A percentile compares a stretch with the other conserved stretches of the same genome.
phyloP scores from a whole-genome alignment of 1,284 basidiomycete species.

The Clitocybe nebularis region DNA sequence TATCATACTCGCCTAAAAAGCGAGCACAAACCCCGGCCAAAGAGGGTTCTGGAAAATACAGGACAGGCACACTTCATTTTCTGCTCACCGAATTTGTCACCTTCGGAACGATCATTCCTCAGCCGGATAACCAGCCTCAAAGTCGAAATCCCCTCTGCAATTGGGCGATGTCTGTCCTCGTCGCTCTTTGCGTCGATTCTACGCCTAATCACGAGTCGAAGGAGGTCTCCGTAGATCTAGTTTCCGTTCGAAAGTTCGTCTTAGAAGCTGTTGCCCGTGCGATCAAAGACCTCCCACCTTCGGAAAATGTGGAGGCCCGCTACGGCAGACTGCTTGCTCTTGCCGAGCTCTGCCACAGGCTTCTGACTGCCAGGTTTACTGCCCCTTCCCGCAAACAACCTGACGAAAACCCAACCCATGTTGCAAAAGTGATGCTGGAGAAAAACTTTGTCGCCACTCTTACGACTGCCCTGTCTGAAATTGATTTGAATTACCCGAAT shows the following conservation, averaged over 20 bases:
- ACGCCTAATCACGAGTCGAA: slow-evolving; percentile 65
- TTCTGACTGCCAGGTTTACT: slow-evolving; percentile 79
- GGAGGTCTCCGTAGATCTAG: slow-evolving; percentile 74
- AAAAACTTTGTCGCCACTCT: slow-evolving; percentile 93
- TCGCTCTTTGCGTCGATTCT: slow-evolving; percentile 88
- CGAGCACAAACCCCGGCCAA: slow-evolving; percentile 58
- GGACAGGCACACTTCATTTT: slow-evolving; percentile 70
- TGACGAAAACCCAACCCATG: slow-evolving; percentile 84
- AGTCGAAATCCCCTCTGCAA: slow-evolving; percentile 67
- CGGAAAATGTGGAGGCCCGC: slow-evolving; percentile 69
- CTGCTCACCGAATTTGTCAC: slow-evolving; percentile 76
- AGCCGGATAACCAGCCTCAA: slow-evolving; percentile 50
- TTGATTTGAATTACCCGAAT: slow-evolving; percentile 95
- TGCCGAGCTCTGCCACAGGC: slow-evolving; percentile 83
- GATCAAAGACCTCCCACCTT: slow-evolving; percentile 75
- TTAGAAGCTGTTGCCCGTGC: slow-evolving; percentile 86
- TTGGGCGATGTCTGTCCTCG: slow-evolving; percentile 90
- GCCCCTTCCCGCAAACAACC: slow-evolving; percentile 54
- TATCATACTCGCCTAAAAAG: slow-evolving; percentile 76
- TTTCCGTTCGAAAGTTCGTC: slow-evolving; percentile 86
- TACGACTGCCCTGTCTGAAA: slow-evolving; percentile 86
- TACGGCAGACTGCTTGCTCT: slow-evolving; percentile 91
- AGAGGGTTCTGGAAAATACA: slow-evolving; percentile 51
- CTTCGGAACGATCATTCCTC: slow-evolving; percentile 66
- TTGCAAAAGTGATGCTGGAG: slow-evolving; percentile 98